These are phyloP conservation scores for Pseudogymnoascus sp. DNA, from an alignment of 2,329 filamentous ascomycete genomes.

Conservation along the genomic window DNA sequence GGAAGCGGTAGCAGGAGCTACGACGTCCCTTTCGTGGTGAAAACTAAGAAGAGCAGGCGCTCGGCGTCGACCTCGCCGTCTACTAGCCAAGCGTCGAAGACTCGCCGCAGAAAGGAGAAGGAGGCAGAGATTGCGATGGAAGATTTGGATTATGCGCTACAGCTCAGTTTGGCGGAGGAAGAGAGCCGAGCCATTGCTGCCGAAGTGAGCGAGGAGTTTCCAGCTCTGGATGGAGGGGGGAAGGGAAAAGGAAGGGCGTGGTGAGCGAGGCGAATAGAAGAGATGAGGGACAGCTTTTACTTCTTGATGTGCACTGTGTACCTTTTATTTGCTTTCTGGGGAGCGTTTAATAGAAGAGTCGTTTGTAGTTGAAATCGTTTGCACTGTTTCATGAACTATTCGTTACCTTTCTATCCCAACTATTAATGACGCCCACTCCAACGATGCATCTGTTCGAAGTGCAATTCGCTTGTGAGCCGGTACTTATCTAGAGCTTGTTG, in stretches of 20 bases:
- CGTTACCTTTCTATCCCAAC: not conserved
- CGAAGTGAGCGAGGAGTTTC: slow-evolving; percentile 32
- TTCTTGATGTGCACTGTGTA: not conserved
- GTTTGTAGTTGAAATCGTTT: not conserved
- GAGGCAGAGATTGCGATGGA: slow-evolving; percentile 32
- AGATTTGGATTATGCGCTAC: slow-evolving; percentile 51
- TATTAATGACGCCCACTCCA: not conserved
- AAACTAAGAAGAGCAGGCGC: slow-evolving; percentile 35
- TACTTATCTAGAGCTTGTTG: not conserved
- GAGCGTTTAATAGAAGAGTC: not conserved
- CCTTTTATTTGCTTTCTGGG: not conserved
- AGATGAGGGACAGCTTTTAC: not conserved
- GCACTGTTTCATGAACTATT: no score
- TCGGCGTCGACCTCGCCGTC: slow-evolving; percentile 29
- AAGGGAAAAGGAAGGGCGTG: slow-evolving; percentile 36
- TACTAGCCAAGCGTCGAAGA: slow-evolving; percentile 25
- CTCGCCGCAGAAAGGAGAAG: slow-evolving; percentile 12
- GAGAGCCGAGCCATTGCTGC: slow-evolving; percentile 25
- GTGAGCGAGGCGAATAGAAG: not conserved
- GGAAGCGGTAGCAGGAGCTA: slow-evolving; percentile 35
- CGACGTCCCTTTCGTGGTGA: slow-evolving; percentile 43
- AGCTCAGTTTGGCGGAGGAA: slow-evolving; percentile 50
- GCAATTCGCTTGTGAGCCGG: not conserved
- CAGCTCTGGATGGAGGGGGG: slow-evolving; percentile 25
- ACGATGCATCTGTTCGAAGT: not conserved